phyloP scores from a whole-genome alignment of 2,329 filamentous ascomycete genomes.

The Colletotrichum sojae region DNA sequence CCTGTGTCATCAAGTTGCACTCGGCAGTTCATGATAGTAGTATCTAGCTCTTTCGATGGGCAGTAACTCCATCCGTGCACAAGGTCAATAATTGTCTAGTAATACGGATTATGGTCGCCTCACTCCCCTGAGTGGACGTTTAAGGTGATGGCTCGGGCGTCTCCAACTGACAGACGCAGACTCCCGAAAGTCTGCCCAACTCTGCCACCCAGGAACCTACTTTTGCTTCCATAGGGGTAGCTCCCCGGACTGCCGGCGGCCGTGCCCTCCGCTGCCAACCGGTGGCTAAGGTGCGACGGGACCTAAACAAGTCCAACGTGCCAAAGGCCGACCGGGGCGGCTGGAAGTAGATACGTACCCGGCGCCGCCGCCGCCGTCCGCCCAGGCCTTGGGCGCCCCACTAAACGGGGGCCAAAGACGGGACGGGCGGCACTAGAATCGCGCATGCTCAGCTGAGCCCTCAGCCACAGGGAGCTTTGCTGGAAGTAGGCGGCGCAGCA shows the following conservation, averaged over 20 bases:
- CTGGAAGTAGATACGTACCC: slow-evolving; percentile 16
- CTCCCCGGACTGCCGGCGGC: neutral
- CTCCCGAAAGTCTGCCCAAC: slow-evolving; percentile 30
- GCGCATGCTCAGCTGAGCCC: slow-evolving; percentile 29
- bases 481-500: slow-evolving; percentile 40
- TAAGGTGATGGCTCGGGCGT: neutral
- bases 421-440: slow-evolving; percentile 18
- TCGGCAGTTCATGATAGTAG: too few species aligned
- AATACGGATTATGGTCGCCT: too few species aligned
- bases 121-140: too few species aligned
- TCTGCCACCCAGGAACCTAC: neutral
- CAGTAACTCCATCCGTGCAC: too few species aligned
- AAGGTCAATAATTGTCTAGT: too few species aligned
- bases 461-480: slow-evolving; percentile 42
- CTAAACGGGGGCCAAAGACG: slow-evolving; percentile 15
- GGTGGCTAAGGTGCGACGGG: slow-evolving; percentile 17
- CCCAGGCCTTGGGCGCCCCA: slow-evolving; percentile 11
- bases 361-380: neutral
- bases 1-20: too few species aligned
- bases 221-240: too few species aligned
- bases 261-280: slow-evolving; percentile 29
- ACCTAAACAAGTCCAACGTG: neutral
- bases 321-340: neutral
- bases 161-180: neutral
- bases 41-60: too few species aligned